Percentiles rank a stretch among this genome's conserved stretches.
phyloP scores from a whole-genome alignment of 2,329 filamentous ascomycete genomes.

The Monosporascus sp. region DNA sequence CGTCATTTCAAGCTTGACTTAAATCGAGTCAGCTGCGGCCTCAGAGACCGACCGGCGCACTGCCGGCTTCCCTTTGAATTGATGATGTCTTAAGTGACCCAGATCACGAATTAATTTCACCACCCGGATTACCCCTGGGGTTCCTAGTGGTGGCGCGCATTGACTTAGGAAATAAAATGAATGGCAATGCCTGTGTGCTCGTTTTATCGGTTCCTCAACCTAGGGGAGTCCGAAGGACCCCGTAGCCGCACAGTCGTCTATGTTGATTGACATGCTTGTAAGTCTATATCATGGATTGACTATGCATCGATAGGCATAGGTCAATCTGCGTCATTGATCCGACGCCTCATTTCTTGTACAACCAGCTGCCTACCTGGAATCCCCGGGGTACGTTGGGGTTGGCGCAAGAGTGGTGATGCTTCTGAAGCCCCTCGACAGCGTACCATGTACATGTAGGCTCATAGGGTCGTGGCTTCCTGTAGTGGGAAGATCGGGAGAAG shows the following conservation, averaged over 20 bases:
- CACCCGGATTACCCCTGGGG: neutral
- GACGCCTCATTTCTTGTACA: too few species aligned
- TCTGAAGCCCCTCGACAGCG: neutral
- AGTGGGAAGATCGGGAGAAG: neutral
- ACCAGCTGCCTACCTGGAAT: too few species aligned
- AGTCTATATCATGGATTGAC: too few species aligned
- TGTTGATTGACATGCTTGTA: too few species aligned
- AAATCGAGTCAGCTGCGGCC: slow-evolving; percentile 60
- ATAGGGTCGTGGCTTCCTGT: neutral
- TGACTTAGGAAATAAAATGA: too few species aligned
- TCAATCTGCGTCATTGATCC: too few species aligned
- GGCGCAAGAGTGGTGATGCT: neutral
- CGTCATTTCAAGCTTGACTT: slow-evolving; percentile 48
- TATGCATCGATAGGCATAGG: too few species aligned
- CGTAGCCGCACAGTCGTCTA: too few species aligned
- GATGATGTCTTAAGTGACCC: slow-evolving; percentile 18
- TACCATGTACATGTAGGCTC: neutral
- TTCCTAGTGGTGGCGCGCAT: too few species aligned
- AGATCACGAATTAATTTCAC: neutral
- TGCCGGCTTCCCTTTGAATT: slow-evolving; percentile 52
- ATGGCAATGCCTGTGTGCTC: too few species aligned
- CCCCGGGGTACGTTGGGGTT: neutral
- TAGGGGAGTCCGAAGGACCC: too few species aligned
- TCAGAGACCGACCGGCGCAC: slow-evolving; percentile 67
- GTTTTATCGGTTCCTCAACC: too few species aligned